Conservation (phyloP, 306 rosid genomes). For the Hylodesmum podocarpum region DNA sequence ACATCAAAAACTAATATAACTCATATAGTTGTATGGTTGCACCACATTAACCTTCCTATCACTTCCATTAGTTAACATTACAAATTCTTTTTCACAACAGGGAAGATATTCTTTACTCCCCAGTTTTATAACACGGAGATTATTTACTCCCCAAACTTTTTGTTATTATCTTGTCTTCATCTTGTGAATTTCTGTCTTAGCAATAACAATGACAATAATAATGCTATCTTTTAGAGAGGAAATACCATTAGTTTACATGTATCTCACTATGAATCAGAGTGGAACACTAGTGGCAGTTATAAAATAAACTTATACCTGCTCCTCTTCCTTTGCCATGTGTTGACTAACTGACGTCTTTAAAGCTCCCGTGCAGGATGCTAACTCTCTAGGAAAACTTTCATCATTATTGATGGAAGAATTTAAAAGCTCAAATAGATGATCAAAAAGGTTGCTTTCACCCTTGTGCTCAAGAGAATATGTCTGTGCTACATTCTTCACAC, state of each 20-base stretch:
- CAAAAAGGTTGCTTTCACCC: constrained; percentile 91
- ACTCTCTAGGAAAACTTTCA: constrained; percentile 85
- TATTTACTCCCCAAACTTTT: constrained; percentile 12
- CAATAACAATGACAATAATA: background rate
- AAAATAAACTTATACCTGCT: constrained; percentile 68
- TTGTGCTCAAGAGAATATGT: constrained; percentile 98
- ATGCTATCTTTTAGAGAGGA: background rate
- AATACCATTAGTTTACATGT: background rate
- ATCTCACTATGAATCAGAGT: background rate
- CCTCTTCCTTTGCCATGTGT: constrained; percentile 99
- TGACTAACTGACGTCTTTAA: constrained; percentile 90
- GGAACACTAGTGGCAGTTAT: constrained; percentile 19
- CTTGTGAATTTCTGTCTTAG: background rate
- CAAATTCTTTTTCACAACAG: background rate
- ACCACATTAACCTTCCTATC: constrained; percentile 17
- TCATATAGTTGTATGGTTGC: background rate
- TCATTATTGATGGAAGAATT: constrained; percentile 58
- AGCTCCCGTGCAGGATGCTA: constrained; percentile 95
- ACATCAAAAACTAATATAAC: constrained; percentile 1
- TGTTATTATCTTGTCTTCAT: constrained; percentile 1
- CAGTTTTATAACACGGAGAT: no score
- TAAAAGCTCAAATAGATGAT: constrained; percentile 80
- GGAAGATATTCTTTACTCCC: background rate
- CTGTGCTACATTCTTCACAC: constrained; percentile 99
- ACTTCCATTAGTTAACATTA: constrained; percentile 14